Evolutionary conservation across 176 grass and related monocot genomes (phyloP).

Genomic region (Zizania latifolia): DNA sequence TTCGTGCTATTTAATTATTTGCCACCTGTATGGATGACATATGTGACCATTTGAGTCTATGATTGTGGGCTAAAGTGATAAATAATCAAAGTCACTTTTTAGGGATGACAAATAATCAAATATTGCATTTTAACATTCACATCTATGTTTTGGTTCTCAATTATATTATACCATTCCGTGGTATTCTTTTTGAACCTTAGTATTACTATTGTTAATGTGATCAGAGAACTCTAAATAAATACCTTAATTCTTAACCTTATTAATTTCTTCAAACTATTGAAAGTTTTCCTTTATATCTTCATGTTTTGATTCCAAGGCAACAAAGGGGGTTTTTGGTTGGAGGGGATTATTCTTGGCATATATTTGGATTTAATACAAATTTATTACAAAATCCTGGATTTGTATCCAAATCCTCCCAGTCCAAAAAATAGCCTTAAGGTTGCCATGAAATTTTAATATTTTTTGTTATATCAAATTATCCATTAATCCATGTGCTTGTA

Average conservation of each 20-base stretch:
- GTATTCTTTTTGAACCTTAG: neutral
- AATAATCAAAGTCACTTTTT: too few species aligned
- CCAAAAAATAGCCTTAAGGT: neutral
- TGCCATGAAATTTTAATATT: neutral
- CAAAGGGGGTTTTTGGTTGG: neutral
- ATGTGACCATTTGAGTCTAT: too few species aligned
- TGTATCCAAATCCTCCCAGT: neutral
- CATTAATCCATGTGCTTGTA: slow-evolving; percentile 7
- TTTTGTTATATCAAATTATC: neutral
- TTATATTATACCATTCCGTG: slow-evolving; percentile 6
- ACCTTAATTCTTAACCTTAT: neutral
- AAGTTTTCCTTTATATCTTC: neutral
- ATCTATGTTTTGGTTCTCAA: slow-evolving; percentile 5
- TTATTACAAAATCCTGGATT: neutral
- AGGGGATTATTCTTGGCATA: neutral
- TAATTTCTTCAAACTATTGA: neutral
- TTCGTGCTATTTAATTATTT: too few species aligned
- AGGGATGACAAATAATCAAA: too few species aligned
- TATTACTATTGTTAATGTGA: neutral
- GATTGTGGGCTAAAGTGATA: too few species aligned
- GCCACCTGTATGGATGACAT: too few species aligned
- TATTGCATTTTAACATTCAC: neutral
- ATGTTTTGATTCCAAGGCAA: neutral
- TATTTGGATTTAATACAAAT: neutral
- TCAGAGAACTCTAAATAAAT: neutral